phyloP scores from a whole-genome alignment of 2,329 filamentous ascomycete genomes.

The Endothia cerciana region DNA sequence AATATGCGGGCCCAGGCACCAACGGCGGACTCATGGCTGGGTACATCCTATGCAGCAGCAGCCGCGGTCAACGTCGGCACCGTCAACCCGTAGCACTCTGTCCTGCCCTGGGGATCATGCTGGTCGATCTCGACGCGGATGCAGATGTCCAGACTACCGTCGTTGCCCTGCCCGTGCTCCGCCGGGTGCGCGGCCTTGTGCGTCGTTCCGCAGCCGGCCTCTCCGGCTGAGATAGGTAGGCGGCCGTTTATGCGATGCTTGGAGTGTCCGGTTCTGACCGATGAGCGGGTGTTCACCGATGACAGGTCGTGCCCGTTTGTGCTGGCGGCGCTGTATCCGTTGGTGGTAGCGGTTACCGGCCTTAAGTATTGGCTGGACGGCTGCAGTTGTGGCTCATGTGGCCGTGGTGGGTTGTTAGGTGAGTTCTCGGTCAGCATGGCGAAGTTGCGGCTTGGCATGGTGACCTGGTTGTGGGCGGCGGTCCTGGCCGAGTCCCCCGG shows the following conservation, averaged over 20 bases:
- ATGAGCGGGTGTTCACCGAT: conserved; percentile 16
- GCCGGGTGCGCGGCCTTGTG: conserved; percentile 71
- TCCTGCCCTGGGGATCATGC: conserved; percentile 77
- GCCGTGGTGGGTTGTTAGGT: conserved; percentile 50
- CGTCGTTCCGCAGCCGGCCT: conserved; percentile 74
- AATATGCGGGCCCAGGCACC: not conserved
- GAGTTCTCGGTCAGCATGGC: conserved; percentile 88
- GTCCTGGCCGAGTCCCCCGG: conserved; percentile 79
- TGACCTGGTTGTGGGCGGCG: conserved; percentile 76
- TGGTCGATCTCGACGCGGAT: conserved; percentile 89
- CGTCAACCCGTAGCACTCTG: conserved; percentile 80
- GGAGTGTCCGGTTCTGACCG: conserved; percentile 43
- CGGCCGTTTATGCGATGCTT: conserved; percentile 58
- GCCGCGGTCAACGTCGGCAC: conserved; percentile 68
- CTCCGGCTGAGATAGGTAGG: conserved; percentile 73
- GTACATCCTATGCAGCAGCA: not conserved
- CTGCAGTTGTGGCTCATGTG: conserved; percentile 9
- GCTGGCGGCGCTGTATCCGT: conserved; percentile 18
- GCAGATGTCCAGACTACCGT: conserved; percentile 75
- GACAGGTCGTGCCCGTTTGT: conserved; percentile 17
- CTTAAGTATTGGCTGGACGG: conserved; percentile 9
- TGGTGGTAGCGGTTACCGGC: conserved; percentile 23
- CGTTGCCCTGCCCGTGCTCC: conserved; percentile 56
- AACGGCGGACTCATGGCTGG: not conserved
- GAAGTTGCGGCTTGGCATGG: conserved; percentile 92